These are phyloP conservation scores for Beauveria bassiana DNA, from an alignment of 2,329 filamentous ascomycete genomes.

Conservation along the genomic window DNA sequence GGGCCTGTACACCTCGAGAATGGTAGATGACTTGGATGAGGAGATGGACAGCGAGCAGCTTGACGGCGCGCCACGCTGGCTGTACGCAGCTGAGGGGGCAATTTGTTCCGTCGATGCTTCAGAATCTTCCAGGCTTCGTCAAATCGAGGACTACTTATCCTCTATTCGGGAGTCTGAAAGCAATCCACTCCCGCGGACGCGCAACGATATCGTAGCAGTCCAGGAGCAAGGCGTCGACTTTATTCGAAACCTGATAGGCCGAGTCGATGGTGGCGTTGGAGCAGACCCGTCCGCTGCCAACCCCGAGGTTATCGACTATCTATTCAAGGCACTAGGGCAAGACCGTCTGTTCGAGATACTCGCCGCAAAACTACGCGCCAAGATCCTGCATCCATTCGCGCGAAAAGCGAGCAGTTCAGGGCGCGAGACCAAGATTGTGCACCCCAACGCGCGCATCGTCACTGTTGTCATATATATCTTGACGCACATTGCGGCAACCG, in stretches of 20 bases:
- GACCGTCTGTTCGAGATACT: conserved; percentile 75
- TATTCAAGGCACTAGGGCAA: conserved; percentile 69
- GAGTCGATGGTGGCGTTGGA: conserved; percentile 40
- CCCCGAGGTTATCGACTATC: conserved; percentile 72
- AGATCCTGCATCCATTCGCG: conserved; percentile 45
- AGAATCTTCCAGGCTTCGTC: conserved; percentile 36
- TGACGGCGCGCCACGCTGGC: conserved; percentile 35
- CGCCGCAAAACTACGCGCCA: conserved; percentile 64
- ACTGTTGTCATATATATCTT: conserved; percentile 73
- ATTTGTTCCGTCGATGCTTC: conserved; percentile 26
- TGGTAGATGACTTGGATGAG: conserved; percentile 42
- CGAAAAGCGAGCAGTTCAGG: conserved; percentile 29
- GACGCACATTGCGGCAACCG: conserved; percentile 79
- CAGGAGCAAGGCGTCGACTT: conserved; percentile 90
- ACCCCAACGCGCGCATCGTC: conserved; percentile 62
- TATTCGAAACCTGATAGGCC: conserved; percentile 79
- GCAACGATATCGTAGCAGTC: conserved; percentile 72
- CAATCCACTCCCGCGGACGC: conserved; percentile 58
- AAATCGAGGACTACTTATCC: conserved; percentile 42
- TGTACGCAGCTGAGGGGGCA: conserved; percentile 24
- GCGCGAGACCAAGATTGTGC: conserved; percentile 42
- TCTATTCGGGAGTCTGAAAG: conserved; percentile 57
- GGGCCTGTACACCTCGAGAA: conserved; percentile 33
- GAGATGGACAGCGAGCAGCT: conserved; percentile 49
- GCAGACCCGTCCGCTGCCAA: conserved; percentile 43